A percentile compares a stretch with the other conserved stretches of the same genome.
Evolutionary conservation across 169 alveolate species (phyloP).

Genomic region (Plasmodium malariae): DNA sequence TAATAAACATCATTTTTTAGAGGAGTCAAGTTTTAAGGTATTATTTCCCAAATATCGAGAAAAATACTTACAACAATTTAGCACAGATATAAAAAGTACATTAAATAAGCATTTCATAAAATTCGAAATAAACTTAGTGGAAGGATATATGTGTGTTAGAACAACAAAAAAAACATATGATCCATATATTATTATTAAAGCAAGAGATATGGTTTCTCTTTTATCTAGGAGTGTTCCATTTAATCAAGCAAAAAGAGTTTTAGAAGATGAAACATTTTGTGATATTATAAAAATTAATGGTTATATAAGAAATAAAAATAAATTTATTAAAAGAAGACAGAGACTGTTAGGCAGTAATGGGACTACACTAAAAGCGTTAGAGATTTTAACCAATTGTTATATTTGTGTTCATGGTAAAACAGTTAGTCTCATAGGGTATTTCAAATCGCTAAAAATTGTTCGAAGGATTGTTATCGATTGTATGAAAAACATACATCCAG

Average conservation of each 20-base stretch:
- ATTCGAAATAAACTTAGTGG: conserved; percentile 97
- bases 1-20: conserved; percentile 91
- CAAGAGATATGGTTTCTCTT: conserved; percentile 98
- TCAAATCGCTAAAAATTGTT: conserved; percentile 94
- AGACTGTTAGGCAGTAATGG: conserved; percentile 99
- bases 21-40: conserved; percentile 98
- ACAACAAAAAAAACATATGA: conserved; percentile 99
- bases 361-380: conserved; percentile 98
- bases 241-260: conserved; percentile 96
- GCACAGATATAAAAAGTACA: conserved; percentile 95
- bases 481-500: conserved; percentile 99
- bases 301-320: conserved; percentile 94
- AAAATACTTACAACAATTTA: conserved; percentile 96
- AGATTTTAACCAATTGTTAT: conserved; percentile 98
- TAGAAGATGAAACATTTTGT: conserved; percentile 95
- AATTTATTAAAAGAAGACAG: conserved; percentile 98
- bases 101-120: conserved; percentile 90
- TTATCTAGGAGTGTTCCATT: conserved; percentile 99
- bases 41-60: conserved; percentile 99
- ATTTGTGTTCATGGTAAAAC: conserved; percentile 98
- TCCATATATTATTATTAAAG: conserved; percentile 98
- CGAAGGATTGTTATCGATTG: conserved; percentile 98
- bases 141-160: conserved; percentile 99
- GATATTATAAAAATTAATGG: conserved; percentile 98
- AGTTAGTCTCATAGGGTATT: conserved; percentile 97